A percentile compares a stretch with the other conserved stretches of the same genome.
These are phyloP conservation scores for Nigrograna mackinnonii DNA, from an alignment of 2,329 filamentous ascomycete genomes.

Conservation along the genomic window DNA sequence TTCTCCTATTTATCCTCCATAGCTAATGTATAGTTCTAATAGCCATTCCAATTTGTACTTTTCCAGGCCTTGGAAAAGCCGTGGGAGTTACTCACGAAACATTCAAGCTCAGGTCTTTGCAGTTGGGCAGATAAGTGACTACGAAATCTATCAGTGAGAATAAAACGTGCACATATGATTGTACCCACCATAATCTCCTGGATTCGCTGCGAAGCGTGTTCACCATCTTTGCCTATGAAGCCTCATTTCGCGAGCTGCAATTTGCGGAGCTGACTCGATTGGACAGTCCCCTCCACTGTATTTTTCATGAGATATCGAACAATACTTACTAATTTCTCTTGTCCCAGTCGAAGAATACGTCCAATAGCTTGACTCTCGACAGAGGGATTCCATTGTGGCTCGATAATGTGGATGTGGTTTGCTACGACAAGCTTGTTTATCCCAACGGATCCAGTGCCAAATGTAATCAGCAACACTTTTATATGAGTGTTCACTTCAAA, in stretches of 20 bases:
- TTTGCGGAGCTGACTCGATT: not conserved
- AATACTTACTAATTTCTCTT: conserved; percentile 20
- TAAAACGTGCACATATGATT: no score
- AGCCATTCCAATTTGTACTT: no score
- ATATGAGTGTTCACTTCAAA: conserved; percentile 13
- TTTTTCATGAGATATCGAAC: conserved; percentile 23
- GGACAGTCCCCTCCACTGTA: conserved; percentile 21
- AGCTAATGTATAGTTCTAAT: no score
- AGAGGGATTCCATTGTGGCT: conserved; percentile 35
- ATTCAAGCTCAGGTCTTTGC: no score
- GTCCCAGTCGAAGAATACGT: conserved; percentile 23
- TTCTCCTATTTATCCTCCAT: no score
- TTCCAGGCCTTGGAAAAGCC: no score
- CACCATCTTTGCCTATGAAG: no score
- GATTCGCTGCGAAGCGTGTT: no score
- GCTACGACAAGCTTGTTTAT: conserved; percentile 18
- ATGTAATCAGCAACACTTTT: conserved; percentile 22
- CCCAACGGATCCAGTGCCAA: conserved; percentile 23
- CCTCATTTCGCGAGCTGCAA: not conserved
- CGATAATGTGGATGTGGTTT: conserved; percentile 22
- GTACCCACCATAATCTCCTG: no score
- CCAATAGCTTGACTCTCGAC: conserved; percentile 30
- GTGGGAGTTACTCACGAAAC: no score
- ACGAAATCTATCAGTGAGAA: no score
- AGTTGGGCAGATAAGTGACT: no score